Base-by-base conservation (phyloP, 352 stramenopile species). In the Stephanocyclus meneghinianus region DNA sequence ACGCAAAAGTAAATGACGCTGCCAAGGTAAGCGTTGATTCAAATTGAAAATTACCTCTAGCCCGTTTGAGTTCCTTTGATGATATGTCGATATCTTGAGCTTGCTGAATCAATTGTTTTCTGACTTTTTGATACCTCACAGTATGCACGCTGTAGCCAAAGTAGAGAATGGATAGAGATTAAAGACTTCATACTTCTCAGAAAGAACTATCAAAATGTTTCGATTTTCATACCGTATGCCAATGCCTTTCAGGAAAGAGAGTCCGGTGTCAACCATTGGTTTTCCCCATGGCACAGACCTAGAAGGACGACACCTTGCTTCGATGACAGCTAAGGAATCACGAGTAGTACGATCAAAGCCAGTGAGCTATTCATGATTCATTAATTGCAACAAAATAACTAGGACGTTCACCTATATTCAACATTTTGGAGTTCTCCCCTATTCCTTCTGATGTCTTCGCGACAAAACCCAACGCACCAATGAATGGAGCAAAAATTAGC, bases 231-330 rank as follows among this genome's bases (percentile, higher is more conserved):
- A 40, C 35, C 35, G 69, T 69, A 90, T 88, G 1, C 84, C 84
- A 55, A 90, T 83, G 15, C 48, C 80, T 76, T 90, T 90, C 40
- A 90, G 71, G 72, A 72, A 90, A 47, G 76, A 76, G 18, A 90
- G 35, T 13, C 57, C 78, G 59, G 71, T 86, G 13, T 76, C 42
- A 67, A 63, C 67, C 68, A 86, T 88, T 8, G 73, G 71, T 44
- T 42, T 70, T 18, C 84, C 84, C 84, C 84, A 90, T 30, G 76
- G 59, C 29, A 86, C 75, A 32, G 74, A 72, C 76, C 78, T 75
- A 21, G 73, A 63, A 60, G 78, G 83, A 21, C 78, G 74, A 66
- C 79, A 86, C 53, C 83, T 78, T 26, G 74, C 66, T 76, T 89
- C 83, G 45, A 80, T 86, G 7, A 61, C 53, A 44, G 78, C 68